Evolutionary conservation across 108 stramenopile genomes (phyloP), one percentile per base, ranked within the genome.

Genomic region (Nitzschia inconspicua): DNA sequence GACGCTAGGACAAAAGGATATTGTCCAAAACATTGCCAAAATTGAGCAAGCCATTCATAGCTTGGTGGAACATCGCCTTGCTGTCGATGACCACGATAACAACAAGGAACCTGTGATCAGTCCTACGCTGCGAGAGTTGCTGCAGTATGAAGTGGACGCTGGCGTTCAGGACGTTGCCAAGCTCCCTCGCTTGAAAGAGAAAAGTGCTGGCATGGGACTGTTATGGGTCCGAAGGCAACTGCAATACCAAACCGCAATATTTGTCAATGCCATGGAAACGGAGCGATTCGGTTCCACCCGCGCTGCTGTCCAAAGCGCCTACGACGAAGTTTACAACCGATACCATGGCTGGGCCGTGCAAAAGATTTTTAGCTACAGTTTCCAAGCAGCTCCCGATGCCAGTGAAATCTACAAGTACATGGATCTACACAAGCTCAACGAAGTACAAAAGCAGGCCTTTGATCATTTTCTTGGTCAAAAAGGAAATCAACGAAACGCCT

Each of bases 271-370:
- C 32, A 32, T 75, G 1, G 43, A 74, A 23, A 69, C 78, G 4
- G 79, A 79, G 1, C 51, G 56, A 31, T 87, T 73, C 47, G 65
- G 57, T 73, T 46, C 60, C n/a, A 40, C 73, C 8, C 54, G 44
- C 20, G 62, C 31, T 29, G 84, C 84, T 0, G 83, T 82, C 11
- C 56, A 58, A 14, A 73, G 76, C 10, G 88, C 88, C 4, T 90
- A 90, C 58, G 31, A 50, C 35, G 60, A 72, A 46, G 76, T 83
- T 1, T 90, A 90, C 50, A 77, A 55, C 14, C 55, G 63, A 32
- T 84, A 63, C 55, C 89, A 90, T 49, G 80, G 80, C 3, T 90
- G 85, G 83, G 72, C 83, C 11, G 75, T 84, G 10, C 73, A 83
- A 46, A 77, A 85, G 64, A 89, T 89, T 54, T 81, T 85, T 60